These are phyloP conservation scores for Coleophoma crateriformis DNA, from an alignment of 2,329 filamentous ascomycete species.

Conservation along the genomic window DNA sequence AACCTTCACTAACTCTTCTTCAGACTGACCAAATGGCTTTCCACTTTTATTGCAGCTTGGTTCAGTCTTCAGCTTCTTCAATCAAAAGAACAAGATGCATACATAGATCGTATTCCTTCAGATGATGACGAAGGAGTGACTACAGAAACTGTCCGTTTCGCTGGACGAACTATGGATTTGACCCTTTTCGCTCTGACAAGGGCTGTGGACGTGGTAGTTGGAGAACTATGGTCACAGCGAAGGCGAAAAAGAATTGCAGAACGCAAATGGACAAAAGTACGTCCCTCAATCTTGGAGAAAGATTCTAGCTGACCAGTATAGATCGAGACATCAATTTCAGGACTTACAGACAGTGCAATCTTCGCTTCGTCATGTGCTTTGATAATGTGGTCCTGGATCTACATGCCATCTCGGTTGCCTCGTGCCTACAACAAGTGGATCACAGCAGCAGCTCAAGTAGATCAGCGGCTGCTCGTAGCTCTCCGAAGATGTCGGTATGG, in stretches of 20 bases:
- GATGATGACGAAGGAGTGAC: constrained; percentile 10
- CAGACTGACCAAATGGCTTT: constrained; percentile 51
- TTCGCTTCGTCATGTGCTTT: constrained; percentile 69
- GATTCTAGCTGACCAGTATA: constrained; percentile 15
- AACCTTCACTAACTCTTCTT: neutral
- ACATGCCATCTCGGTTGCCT: constrained; percentile 65
- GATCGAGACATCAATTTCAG: constrained; percentile 30
- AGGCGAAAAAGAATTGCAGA: constrained; percentile 37
- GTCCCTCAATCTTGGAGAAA: constrained; percentile 6
- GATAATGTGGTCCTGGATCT: constrained; percentile 91
- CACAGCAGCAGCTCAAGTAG: constrained; percentile 67
- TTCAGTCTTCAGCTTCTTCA: constrained; percentile 52
- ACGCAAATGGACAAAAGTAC: constrained; percentile 42
- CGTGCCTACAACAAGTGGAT: constrained; percentile 79
- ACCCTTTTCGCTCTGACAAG: constrained; percentile 73
- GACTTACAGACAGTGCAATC: constrained; percentile 57
- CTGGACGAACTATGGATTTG: constrained; percentile 74
- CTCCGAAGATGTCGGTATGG: constrained; percentile 61
- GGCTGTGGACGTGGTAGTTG: constrained; percentile 66
- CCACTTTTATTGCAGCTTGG: constrained; percentile 54
- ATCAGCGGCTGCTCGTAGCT: constrained; percentile 67
- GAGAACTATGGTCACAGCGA: constrained; percentile 55
- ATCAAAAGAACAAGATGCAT: constrained; percentile 40
- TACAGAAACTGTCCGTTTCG: constrained; percentile 30
- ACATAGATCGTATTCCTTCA: constrained; percentile 34